Percentiles rank a stretch among this genome's conserved stretches.
Conservation (phyloP, 306 rosid genomes). For the Prunus kanzakura region DNA sequence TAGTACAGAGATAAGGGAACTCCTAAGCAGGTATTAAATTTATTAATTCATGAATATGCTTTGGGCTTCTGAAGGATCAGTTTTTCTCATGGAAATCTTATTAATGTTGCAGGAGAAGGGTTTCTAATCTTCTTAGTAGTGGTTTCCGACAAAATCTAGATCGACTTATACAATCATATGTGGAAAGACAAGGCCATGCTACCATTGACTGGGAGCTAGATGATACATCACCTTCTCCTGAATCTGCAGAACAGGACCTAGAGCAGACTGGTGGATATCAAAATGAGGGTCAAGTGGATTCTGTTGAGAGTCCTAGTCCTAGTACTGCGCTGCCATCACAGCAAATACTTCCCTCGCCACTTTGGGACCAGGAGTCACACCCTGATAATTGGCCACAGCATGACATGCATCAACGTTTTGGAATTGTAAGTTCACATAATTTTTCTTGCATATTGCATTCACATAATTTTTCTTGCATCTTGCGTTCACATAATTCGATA, state of each 20-base stretch:
- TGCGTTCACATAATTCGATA: not conserved
- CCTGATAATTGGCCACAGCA: slow-evolving; percentile 67
- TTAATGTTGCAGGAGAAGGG: slow-evolving; percentile 82
- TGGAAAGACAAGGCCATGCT: slow-evolving; percentile 79
- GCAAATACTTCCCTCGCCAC: slow-evolving; percentile 62
- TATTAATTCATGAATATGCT: slow-evolving; percentile 16
- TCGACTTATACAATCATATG: slow-evolving; percentile 84
- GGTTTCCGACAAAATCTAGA: slow-evolving; percentile 93
- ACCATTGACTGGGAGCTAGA: slow-evolving; percentile 70
- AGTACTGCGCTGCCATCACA: slow-evolving; percentile 45
- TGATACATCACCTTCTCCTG: slow-evolving; percentile 51
- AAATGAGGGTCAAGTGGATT: slow-evolving; percentile 38
- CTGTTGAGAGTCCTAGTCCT: slow-evolving; percentile 42
- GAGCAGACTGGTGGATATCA: slow-evolving; percentile 50
- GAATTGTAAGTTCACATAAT: slow-evolving; percentile 52
- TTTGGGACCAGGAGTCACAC: slow-evolving; percentile 64
- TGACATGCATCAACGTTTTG: slow-evolving; percentile 65
- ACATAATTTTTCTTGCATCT: slow-evolving; percentile 5
- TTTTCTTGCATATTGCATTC: slow-evolving; percentile 9
- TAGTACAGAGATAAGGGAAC: slow-evolving; percentile 85
- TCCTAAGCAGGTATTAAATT: slow-evolving; percentile 65
- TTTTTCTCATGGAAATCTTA: slow-evolving; percentile 3
- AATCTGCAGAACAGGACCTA: slow-evolving; percentile 52
- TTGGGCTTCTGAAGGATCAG: not conserved
- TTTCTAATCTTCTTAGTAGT: slow-evolving; percentile 90